phyloP scores from a whole-genome alignment of 2,329 filamentous ascomycete species.

The Aspergillus aculeatinus region DNA sequence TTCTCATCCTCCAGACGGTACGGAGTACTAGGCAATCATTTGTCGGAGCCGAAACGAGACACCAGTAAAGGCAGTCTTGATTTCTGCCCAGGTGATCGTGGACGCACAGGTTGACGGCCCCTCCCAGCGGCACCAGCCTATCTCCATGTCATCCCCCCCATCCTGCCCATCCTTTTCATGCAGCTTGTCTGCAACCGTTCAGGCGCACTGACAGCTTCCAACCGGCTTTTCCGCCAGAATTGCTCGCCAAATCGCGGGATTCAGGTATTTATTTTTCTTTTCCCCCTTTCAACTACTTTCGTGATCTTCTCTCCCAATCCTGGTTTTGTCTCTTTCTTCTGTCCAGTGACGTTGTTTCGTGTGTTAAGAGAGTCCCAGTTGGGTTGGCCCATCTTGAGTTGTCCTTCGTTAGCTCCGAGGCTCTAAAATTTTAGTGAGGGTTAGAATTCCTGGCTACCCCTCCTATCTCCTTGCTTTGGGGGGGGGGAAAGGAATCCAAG shows the following conservation, averaged over 20 bases:
- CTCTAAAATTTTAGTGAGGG: slow-evolving; percentile 6
- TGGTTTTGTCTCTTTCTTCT: background rate
- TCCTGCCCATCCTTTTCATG: slow-evolving; percentile 16
- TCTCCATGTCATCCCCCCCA: slow-evolving; percentile 19
- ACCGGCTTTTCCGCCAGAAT: slow-evolving; percentile 10
- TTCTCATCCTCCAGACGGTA: background rate
- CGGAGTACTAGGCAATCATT: background rate
- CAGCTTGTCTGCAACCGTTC: slow-evolving; percentile 14
- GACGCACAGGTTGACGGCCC: slow-evolving; percentile 10
- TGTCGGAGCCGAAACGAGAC: background rate
- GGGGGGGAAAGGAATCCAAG: background rate
- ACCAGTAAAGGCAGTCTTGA: background rate
- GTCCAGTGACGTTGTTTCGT: background rate
- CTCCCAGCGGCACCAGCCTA: slow-evolving; percentile 14
- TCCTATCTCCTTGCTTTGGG: slow-evolving; percentile 12
- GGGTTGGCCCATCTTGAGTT: background rate
- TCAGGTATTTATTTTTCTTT: background rate
- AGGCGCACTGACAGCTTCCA: slow-evolving; percentile 19
- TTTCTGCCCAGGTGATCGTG: slow-evolving; percentile 7
- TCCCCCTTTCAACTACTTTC: background rate
- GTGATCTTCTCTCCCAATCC: background rate
- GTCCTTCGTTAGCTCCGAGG: slow-evolving; percentile 3
- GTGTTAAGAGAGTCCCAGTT: no score
- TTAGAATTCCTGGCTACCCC: slow-evolving; percentile 10
- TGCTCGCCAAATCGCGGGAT: background rate